Evolutionary conservation across 2,329 filamentous ascomycete species (phyloP), one percentile per base, ranked within the genome.

Genomic region (Tolypocladium album): DNA sequence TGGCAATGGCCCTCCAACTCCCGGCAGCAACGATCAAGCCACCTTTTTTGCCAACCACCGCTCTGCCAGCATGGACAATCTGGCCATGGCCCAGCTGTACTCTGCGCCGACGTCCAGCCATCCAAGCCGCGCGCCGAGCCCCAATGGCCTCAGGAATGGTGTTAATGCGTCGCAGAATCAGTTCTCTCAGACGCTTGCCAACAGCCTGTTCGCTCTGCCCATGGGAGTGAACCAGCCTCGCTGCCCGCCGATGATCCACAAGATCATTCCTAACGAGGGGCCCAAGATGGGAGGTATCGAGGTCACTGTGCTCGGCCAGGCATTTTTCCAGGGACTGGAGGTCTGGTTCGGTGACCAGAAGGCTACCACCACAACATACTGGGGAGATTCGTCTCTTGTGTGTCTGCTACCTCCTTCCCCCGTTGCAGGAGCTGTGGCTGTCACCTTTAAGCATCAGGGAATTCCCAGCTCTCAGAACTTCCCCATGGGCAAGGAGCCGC

Each of bases 281-380:
- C 89, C 92, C 8, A 89, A 87, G 61, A 85, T 84, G 42, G 92
- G 92, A 61, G 92, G 92, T 50, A 92, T 90, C 58, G 92, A 97
- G 71, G 90, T 96, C 3, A 93, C 90, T 0, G 83, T 94, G 60
- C 78, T 96, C 11, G 92, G 92, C 22, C 89, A 86, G 64, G 85
- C 87, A 17, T 96, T 96, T 70, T 87, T 86, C 64, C 87, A 82
- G 62, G 88, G 73, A 1, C 81, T 95, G 63, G 89, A 92, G 63
- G 89, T 96, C 59, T 88, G 92, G 73, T 97, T 97, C 71, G 92
- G 92, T 27, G 76, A 81, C 40, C 75, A 79, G 56, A 80, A 78
- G 65, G 82, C 83, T 1, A 81, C 88, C 0, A 89, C 88, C 0
- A 92, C 89, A 1, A 90, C 88, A 0, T 94, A 84, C 70, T 93